Percentiles rank a stretch among this genome's conserved stretches.
Conservation (phyloP, 2,329 filamentous ascomycete species). For the Colletotrichum tropicicola region DNA sequence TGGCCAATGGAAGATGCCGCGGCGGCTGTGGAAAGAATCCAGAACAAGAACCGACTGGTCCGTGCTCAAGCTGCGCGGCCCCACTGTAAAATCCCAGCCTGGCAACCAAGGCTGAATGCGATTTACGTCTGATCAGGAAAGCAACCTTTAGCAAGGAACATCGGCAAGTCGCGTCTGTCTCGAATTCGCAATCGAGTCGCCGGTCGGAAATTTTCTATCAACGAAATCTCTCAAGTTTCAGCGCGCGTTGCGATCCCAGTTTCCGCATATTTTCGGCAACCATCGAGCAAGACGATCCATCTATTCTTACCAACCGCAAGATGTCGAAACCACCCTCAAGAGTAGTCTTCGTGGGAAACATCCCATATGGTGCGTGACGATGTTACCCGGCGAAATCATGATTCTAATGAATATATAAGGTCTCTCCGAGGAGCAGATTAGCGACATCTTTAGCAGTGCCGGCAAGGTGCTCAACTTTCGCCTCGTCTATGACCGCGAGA, state of each 20-base stretch:
- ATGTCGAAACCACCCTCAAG: slow-evolving; percentile 82
- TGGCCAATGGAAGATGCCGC: slow-evolving; percentile 25
- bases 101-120: slow-evolving; percentile 5
- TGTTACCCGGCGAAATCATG: background rate
- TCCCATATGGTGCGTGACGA: slow-evolving; percentile 74
- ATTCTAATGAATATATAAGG: slow-evolving; percentile 62
- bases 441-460: slow-evolving; percentile 89
- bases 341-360: slow-evolving; percentile 87
- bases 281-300: background rate
- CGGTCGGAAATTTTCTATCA: no score
- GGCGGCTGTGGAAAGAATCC: background rate
- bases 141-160: background rate
- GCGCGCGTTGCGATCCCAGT: no score
- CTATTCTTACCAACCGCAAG: slow-evolving; percentile 39
- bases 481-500: slow-evolving; percentile 94
- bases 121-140: background rate
- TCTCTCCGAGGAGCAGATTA: slow-evolving; percentile 94
- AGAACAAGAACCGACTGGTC: slow-evolving; percentile 1
- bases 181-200: background rate
- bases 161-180: background rate
- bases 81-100: slow-evolving; percentile 30
- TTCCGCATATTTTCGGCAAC: no score
- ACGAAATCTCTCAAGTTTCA: no score
- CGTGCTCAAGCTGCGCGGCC: slow-evolving; percentile 24
- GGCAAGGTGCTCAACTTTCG: slow-evolving; percentile 93